phyloP scores from a whole-genome alignment of 2,329 filamentous ascomycete genomes.

The Periconia digitata region DNA sequence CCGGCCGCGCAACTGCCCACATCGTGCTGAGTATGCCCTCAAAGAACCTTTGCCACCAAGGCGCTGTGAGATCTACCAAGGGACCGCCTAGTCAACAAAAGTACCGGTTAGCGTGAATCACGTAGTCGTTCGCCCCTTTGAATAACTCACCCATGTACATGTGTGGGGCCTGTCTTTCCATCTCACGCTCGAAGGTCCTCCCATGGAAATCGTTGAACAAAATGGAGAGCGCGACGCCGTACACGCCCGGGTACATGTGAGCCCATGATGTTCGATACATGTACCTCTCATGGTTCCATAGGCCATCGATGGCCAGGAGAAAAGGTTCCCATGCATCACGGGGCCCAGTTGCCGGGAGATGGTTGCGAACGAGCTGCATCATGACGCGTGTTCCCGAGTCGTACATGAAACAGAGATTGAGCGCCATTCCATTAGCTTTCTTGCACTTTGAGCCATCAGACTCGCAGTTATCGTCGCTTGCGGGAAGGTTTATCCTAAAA shows the following conservation, averaged over 20 bases:
- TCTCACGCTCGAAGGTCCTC: slow-evolving; percentile 1
- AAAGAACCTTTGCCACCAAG: neutral
- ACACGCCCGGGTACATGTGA: neutral
- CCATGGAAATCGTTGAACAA: slow-evolving; percentile 1
- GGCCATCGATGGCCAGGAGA: slow-evolving; percentile 1
- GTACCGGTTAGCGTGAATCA: slow-evolving; percentile 1
- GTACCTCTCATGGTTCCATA: neutral
- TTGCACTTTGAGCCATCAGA: neutral
- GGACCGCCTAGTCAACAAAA: neutral
- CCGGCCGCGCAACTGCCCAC: slow-evolving; percentile 1
- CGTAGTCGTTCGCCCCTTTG: neutral
- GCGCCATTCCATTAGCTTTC: slow-evolving; percentile 2
- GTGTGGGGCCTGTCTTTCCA: slow-evolving; percentile 1
- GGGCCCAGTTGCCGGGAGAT: neutral
- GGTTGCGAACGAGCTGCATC: neutral
- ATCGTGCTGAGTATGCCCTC: neutral
- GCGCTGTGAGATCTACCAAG: neutral
- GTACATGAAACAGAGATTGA: slow-evolving; percentile 1
- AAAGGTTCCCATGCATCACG: slow-evolving; percentile 1
- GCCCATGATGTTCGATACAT: slow-evolving; percentile 1
- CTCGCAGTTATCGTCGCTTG: neutral
- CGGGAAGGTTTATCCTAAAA: neutral
- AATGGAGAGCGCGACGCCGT: slow-evolving; percentile 2
- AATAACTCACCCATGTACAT: slow-evolving; percentile 2
- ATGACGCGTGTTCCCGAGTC: neutral